Percentiles rank a stretch among this genome's conserved stretches.
Conservation (phyloP, 2,329 filamentous ascomycete species). For the Akanthomyces uredinophilus region DNA sequence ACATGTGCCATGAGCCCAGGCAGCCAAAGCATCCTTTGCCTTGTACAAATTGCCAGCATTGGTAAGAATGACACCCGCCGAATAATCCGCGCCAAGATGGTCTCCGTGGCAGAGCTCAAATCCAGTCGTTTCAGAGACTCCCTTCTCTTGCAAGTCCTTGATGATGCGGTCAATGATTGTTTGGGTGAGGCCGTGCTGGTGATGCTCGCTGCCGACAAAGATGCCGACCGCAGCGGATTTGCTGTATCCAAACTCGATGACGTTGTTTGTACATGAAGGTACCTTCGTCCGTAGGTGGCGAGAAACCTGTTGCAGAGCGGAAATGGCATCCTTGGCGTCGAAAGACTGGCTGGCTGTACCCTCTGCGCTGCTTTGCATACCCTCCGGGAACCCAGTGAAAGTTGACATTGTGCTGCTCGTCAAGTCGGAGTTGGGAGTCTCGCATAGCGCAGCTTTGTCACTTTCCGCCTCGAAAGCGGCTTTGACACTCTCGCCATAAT, state of each 20-base stretch:
- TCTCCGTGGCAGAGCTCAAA: conserved; percentile 26
- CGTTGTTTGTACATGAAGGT: conserved; percentile 3
- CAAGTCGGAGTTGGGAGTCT: background rate
- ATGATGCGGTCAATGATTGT: conserved; percentile 18
- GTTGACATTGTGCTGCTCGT: background rate
- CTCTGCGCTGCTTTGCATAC: background rate
- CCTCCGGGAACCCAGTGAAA: background rate
- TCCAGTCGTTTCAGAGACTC: conserved; percentile 17
- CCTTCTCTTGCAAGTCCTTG: conserved; percentile 12
- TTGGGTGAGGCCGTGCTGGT: conserved; percentile 20
- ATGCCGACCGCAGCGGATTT: conserved; percentile 18
- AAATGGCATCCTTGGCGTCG: background rate
- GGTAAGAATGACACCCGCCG: conserved; percentile 25
- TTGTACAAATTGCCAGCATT: conserved; percentile 22
- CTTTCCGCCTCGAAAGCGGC: background rate
- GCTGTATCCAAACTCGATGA: conserved; percentile 14
- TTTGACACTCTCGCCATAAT: background rate
- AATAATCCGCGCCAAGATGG: conserved; percentile 24
- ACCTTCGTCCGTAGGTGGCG: background rate
- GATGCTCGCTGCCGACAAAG: conserved; percentile 21
- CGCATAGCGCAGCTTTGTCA: background rate
- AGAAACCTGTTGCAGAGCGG: background rate
- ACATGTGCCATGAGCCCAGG: conserved; percentile 22
- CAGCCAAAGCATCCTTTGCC: conserved; percentile 23
- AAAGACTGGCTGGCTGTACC: background rate